Percentiles rank a stretch among this genome's conserved stretches.
These are phyloP conservation scores for Sporothrix sp. DNA, from an alignment of 2,329 filamentous ascomycete genomes.

Conservation along the genomic window DNA sequence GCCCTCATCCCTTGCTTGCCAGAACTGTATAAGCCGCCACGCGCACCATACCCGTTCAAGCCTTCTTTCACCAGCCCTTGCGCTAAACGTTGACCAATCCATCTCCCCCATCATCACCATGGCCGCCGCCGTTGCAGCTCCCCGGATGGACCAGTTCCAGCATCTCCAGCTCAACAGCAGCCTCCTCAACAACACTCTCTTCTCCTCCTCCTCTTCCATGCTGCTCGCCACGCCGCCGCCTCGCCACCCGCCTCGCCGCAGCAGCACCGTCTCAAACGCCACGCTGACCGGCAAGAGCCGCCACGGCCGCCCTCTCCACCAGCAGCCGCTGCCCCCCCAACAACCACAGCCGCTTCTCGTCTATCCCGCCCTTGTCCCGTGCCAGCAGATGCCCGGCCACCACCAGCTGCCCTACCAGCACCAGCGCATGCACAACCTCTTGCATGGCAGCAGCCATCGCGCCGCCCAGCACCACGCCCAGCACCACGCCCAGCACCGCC, in stretches of 20 bases:
- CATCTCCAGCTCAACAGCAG: background rate
- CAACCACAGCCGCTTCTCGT: background rate
- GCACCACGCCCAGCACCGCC: background rate
- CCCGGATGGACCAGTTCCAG: slow-evolving; percentile 3
- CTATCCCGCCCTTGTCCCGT: background rate
- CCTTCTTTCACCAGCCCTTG: background rate
- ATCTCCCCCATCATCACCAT: slow-evolving; percentile 3
- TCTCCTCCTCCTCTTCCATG: background rate
- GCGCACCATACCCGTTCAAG: background rate
- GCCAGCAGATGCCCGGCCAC: background rate
- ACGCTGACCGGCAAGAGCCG: no score
- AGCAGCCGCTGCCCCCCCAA: background rate
- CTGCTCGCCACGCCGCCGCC: background rate
- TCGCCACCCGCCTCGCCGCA: background rate
- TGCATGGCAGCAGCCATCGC: background rate
- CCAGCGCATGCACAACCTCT: slow-evolving; percentile 3
- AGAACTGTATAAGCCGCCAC: background rate
- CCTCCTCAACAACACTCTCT: background rate
- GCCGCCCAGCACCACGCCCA: background rate
- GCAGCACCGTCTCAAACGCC: background rate
- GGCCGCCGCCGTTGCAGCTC: slow-evolving; percentile 4
- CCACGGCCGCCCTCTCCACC: background rate
- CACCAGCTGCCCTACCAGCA: background rate
- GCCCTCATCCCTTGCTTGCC: background rate
- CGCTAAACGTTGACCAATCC: background rate